Conservation (phyloP, 768 basidiomycete species). For the Mycena polygramma region DNA sequence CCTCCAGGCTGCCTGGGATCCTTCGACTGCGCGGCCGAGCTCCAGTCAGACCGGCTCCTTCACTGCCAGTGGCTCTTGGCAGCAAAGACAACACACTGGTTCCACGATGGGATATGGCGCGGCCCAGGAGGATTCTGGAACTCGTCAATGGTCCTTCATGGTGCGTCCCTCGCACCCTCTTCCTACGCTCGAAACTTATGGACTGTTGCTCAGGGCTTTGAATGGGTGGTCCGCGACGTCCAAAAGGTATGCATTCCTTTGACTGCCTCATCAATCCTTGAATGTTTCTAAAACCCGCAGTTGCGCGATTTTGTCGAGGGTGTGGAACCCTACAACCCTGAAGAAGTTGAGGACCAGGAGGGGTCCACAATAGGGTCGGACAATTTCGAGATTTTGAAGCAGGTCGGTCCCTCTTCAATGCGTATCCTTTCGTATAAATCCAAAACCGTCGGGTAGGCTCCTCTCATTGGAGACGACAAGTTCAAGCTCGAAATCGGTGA, state of each 20-base stretch:
- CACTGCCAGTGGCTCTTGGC: constrained; percentile 41
- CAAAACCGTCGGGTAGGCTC: constrained; percentile 48
- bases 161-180: constrained; percentile 48
- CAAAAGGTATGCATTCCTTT: constrained; percentile 36
- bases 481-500: constrained; percentile 79
- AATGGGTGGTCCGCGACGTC: constrained; percentile 76
- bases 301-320: constrained; percentile 72
- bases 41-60: constrained; percentile 42
- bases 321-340: constrained; percentile 42
- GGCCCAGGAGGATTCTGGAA: constrained; percentile 58
- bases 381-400: constrained; percentile 72
- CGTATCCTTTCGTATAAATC: too few species aligned
- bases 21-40: constrained; percentile 41
- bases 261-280: too few species aligned
- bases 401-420: constrained; percentile 36
- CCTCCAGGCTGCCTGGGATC: constrained; percentile 45
- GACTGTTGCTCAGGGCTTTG: constrained; percentile 66
- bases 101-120: constrained; percentile 43
- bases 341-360: constrained; percentile 29
- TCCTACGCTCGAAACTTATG: constrained; percentile 11
- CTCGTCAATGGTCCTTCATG: constrained; percentile 75
- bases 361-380: constrained; percentile 47
- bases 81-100: constrained; percentile 40
- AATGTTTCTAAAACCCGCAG: constrained; percentile 40
- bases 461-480: constrained; percentile 77